Percentiles rank a stretch among this genome's conserved stretches.
These are phyloP conservation scores for Colletotrichum acutatum DNA, from an alignment of 2,329 filamentous ascomycete genomes.

Conservation along the genomic window DNA sequence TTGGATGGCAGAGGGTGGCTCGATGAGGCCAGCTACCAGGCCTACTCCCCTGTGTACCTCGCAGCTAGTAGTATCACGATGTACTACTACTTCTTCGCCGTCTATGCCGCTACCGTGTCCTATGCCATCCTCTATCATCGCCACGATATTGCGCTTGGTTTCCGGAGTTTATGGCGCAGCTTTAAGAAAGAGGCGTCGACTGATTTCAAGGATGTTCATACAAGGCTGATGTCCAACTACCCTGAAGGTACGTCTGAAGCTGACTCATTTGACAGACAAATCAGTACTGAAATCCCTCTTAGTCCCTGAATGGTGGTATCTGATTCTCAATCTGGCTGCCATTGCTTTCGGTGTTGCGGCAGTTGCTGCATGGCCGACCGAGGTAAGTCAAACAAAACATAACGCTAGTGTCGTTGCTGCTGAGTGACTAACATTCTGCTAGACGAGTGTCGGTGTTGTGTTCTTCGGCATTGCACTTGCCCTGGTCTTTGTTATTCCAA, in stretches of 20 bases:
- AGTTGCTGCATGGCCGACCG: conserved; percentile 52
- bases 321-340: conserved; percentile 44
- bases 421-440: conserved; percentile 1
- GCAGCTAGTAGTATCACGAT: conserved; percentile 47
- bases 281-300: background rate
- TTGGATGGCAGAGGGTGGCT: conserved; percentile 48
- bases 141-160: conserved; percentile 49
- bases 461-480: conserved; percentile 55
- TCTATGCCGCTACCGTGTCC: conserved; percentile 52
- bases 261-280: no score
- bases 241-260: conserved; percentile 43
- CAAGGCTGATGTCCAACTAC: conserved; percentile 58
- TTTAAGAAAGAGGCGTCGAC: conserved; percentile 42
- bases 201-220: conserved; percentile 52
- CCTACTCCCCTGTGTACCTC: conserved; percentile 55
- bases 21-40: conserved; percentile 48
- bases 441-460: conserved; percentile 54
- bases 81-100: conserved; percentile 54
- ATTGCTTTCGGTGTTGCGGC: conserved; percentile 48
- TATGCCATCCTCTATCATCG: conserved; percentile 54
- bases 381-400: background rate
- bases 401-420: no score
- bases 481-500: conserved; percentile 54
- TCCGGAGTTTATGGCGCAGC: conserved; percentile 46
- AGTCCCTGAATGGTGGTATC: conserved; percentile 61